A percentile compares a stretch with the other conserved stretches of the same genome.
Evolutionary conservation across 73 alveolate genomes (phyloP).

Genomic region (Urostyla sp.): DNA sequence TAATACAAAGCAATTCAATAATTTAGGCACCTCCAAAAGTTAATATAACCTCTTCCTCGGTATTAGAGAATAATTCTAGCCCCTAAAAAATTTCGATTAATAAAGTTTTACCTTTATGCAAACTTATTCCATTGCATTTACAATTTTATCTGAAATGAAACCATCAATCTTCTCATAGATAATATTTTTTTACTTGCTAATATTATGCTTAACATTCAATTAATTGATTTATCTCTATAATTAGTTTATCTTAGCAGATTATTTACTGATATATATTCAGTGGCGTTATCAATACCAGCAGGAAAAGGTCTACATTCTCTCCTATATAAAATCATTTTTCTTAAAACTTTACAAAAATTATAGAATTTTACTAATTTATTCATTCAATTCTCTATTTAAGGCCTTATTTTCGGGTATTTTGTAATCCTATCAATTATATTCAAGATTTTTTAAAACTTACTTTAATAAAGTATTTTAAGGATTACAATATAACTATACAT

Average conservation of each 20-base stretch:
- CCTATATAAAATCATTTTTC: neutral
- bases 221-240: neutral
- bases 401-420: neutral
- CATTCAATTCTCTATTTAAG: constrained; percentile 35
- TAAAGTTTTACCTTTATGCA: no score
- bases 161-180: constrained; percentile 14
- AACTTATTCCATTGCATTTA: constrained; percentile 28
- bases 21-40: constrained; percentile 47
- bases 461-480: constrained; percentile 21
- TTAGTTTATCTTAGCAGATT: neutral
- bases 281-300: constrained; percentile 52
- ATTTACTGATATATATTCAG: neutral
- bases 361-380: constrained; percentile 5
- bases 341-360: neutral
- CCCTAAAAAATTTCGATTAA: constrained; percentile 9
- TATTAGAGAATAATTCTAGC: neutral
- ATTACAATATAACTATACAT: constrained; percentile 44
- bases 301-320: constrained; percentile 50
- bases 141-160: constrained; percentile 14
- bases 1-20: constrained; percentile 13
- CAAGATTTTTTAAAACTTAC: neutral
- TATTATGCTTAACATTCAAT: constrained; percentile 9
- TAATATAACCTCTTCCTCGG: constrained; percentile 46
- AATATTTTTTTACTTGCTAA: neutral
- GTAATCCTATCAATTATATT: constrained; percentile 12